Evolutionary conservation across 164 flowering plant genomes (phyloP), one percentile per base, ranked within the genome.

Genomic region (Dillenia suffruticosa): DNA sequence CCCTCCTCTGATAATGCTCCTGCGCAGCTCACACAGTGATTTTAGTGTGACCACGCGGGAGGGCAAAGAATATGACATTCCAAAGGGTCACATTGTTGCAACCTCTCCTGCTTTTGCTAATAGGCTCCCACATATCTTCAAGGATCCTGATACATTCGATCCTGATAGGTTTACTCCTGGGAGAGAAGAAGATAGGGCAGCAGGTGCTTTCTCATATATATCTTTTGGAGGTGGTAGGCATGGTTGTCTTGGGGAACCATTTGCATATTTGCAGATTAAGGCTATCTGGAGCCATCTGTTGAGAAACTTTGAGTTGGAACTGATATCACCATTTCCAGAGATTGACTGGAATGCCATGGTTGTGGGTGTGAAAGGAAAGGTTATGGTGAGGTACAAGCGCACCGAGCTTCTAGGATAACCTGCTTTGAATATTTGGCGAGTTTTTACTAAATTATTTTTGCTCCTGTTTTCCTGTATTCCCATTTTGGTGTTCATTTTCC

Each of bases 331-430:
- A 7, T 93, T 93, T 62, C 97, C 96, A 7, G 97, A 93, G 76
- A 87, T 80, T 12, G 96, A 93, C 59, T 90, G 98, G 98, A 93
- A 93, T 75, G 98, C 97, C 47, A 89, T 89, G 97, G 97, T 93
- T 40, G 98, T 93, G 14, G 97, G 98, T 22, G 97, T 93, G 44
- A 93, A 93, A 66, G 98, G 96, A 45, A 82, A 84, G 63, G 97
- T 91, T 15, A 86, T 89, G 96, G 97, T 94, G 43, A 77, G 93
- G n/a, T 94, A 87, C 85, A 89, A 89, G 86, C 79, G 97, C 9
- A 77, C 82, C 32, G 70, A 69, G 70, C 88, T 86, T 54, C 51
- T 65, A 24, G 22, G 19, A 32, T 32, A 7, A 5, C 40, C 40
- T 5, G 40, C 40, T 32, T 32, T 32, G 40, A 32, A 32, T 32